Evolutionary conservation across 139 green algal genomes (phyloP).

Genomic region (Picochlorum costavermella): DNA sequence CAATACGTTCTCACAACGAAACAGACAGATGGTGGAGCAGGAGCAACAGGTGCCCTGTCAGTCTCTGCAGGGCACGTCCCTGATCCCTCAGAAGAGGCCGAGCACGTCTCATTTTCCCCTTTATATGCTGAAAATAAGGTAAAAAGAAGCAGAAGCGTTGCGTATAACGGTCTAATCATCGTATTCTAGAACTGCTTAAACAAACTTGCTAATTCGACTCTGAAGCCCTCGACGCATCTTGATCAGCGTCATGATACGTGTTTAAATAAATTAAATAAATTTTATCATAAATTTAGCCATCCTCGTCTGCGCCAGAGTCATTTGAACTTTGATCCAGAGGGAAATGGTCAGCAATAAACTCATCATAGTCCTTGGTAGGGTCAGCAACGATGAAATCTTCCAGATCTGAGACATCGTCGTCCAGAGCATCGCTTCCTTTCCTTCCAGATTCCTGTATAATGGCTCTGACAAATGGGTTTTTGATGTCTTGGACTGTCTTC

Average conservation of each 20-base stretch:
- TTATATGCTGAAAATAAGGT: too few relatives aligned
- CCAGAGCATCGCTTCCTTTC: background rate
- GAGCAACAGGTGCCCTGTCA: background rate
- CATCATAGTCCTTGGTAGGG: constrained; percentile 3
- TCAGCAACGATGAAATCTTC: constrained; percentile 36
- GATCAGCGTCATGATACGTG: background rate
- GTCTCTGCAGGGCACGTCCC: background rate
- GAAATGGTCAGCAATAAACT: constrained; percentile 11
- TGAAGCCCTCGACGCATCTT: too few relatives aligned
- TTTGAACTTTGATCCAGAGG: constrained; percentile 4
- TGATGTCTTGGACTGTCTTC: constrained; percentile 8
- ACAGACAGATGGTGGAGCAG: constrained; percentile 7
- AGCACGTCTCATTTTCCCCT: background rate
- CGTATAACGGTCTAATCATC: too few relatives aligned
- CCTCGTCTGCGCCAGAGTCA: background rate
- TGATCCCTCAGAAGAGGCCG: background rate
- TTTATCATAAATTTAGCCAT: background rate
- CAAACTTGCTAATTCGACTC: too few relatives aligned
- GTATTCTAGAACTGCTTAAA: too few relatives aligned
- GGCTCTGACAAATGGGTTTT: constrained; percentile 20
- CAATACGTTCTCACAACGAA: constrained; percentile 64
- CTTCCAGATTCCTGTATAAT: constrained; percentile 20
- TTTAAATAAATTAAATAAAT: constrained; percentile 1
- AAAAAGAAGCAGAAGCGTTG: too few relatives aligned
- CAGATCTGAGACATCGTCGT: constrained; percentile 26